Base-by-base conservation (phyloP, 2,329 filamentous ascomycete genomes). In the Aspergillus ruber region DNA sequence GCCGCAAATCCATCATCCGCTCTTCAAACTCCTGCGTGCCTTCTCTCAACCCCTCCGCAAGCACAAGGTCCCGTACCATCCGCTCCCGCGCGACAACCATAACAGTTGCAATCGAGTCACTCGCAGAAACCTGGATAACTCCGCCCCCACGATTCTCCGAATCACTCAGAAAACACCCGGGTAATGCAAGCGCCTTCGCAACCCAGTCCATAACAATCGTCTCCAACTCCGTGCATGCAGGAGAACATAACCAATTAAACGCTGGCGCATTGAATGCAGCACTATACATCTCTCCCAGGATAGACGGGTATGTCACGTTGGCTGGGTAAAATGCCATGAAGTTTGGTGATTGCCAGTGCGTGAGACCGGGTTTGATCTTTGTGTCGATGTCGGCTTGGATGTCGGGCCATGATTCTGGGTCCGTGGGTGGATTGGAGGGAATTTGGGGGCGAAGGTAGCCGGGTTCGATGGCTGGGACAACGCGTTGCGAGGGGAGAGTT, bases 281-380 rank as follows among this genome's bases (percentile, higher is more conserved):
- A 39, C 83, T 88, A 75, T 95, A 97, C 74, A 97, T 83, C 71
- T 97, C 91, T 17, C 89, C 91, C 9, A 97, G 78, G 67, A 95
- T 91, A 23, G 84, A 72, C 0, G 91, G 90, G 64, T 85, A 96
- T 32, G 85, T 88, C 45, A 84, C 83, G 20, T 82, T 83, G 43
- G 88, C 88, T 1, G 91, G 87, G 71, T 93, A 97, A 76, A 94
- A 97, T 40, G 91, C 91, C 81, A 96, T 88, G 77, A 95, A 97
- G 63, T 91, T 90, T 13, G 89, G 91, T 2, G 84, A 88, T 65
- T 95, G 85, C 90, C 91, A 97, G 71, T 96, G 91, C 0, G 91
- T 96, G 46, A 97, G 76, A 5, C 91, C 91, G 0, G 91, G 91
- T 64, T 95, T 82, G 63, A 97, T 95, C 65, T 93, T 88, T 40